phyloP scores from a whole-genome alignment of 2,329 filamentous ascomycete species.

The Fusarium avenaceum region DNA sequence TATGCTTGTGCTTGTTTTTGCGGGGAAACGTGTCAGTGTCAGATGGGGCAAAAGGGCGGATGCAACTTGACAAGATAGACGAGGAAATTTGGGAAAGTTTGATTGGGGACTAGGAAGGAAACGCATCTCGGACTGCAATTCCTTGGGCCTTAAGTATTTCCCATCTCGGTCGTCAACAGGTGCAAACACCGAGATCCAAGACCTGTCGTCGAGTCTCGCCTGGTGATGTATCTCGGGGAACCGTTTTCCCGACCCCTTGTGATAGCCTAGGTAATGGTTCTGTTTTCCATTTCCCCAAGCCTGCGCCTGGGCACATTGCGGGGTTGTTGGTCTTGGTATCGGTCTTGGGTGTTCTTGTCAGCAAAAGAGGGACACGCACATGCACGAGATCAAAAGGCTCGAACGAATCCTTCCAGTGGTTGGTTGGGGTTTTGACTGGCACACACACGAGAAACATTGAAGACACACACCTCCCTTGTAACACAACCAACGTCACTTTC shows the following conservation, averaged over 20 bases:
- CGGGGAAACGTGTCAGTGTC: conserved; percentile 27
- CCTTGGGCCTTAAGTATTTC: conserved; percentile 34
- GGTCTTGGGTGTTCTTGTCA: conserved; percentile 1
- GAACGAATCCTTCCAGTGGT: conserved; percentile 7
- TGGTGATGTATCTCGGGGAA: conserved; percentile 27
- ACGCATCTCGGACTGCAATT: conserved; percentile 21
- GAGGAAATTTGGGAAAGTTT: conserved; percentile 3
- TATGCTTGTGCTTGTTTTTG: conserved; percentile 21
- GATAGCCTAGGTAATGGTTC: background rate
- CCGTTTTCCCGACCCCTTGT: conserved; percentile 25
- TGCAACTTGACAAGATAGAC: conserved; percentile 22
- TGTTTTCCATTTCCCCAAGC: conserved; percentile 26
- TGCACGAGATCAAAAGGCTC: conserved; percentile 15
- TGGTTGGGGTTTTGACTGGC: background rate
- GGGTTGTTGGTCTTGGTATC: conserved; percentile 15
- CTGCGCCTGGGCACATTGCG: conserved; percentile 18
- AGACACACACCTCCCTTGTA: conserved; percentile 1
- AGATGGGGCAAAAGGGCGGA: conserved; percentile 22
- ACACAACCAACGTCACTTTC: conserved; percentile 25
- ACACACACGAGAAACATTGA: too few relatives aligned
- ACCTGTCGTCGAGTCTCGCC: background rate
- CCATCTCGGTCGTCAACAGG: conserved; percentile 15
- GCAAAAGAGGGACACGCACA: background rate
- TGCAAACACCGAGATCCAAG: conserved; percentile 24
- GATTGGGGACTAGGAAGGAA: conserved; percentile 17